Base-by-base conservation (phyloP, 2,329 filamentous ascomycete genomes). In the Lachnellula hyalina region DNA sequence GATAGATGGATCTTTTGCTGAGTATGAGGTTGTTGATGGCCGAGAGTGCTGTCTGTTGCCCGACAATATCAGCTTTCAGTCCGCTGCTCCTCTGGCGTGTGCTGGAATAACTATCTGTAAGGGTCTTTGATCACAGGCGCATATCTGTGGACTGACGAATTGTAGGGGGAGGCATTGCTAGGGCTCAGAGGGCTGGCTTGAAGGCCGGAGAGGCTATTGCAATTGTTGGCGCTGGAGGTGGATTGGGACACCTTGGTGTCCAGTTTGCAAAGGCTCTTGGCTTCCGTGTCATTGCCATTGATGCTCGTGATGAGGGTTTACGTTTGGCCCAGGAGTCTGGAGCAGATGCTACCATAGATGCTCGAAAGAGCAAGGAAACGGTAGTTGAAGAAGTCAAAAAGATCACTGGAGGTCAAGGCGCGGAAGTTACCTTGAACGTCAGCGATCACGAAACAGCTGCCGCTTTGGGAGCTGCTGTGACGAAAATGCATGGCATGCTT, bases 401-500 rank as follows among this genome's bases (percentile, higher is more conserved):
- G 9, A 72, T 74, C 0, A 84, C 80, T 0, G 73, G 71, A 9
- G 77, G 75, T 0, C 55, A 68, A 8, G 78, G 81, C 1, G 81
- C 74, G 0, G 75, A 81, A 53, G 76, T 76, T 1, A 76, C 80
- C 0, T 65, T 85, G 12, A 78, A 77, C 47, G 65, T 85, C 0
- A 74, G 74, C n/a, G 81, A 84, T 58, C 76, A 78, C 17, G 65
- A 71, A 1, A 68, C 68, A 0, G 76, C 81, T 2, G 75, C 79
- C 41, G 79, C 73, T 5, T 66, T 76, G 21, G 76, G 74, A 0
- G 81, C 77, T 51, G 80, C 80, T 0, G 70, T 83, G 0, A 85
- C 82, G 0, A 77, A 74, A 62, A 83, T 79, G 74, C 82, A 85
- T 63, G 81, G 80, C 2, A 75, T 71, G 0, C 71, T 84, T 63